Conservation (phyloP, 345 rosid genomes). For the Euphorbia lathyris region DNA sequence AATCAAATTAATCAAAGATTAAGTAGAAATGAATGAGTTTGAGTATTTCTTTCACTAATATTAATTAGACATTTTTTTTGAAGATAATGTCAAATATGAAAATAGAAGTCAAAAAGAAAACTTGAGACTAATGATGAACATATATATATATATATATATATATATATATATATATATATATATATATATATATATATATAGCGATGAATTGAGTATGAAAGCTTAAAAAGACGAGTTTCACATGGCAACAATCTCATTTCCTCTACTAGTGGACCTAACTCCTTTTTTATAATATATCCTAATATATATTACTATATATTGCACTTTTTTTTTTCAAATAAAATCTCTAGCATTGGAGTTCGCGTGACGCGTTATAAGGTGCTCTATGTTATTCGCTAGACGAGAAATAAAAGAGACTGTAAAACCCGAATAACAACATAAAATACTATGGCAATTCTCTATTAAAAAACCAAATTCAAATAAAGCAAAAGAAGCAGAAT, state of each 20-base stretch:
- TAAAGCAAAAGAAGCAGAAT: too few relatives aligned
- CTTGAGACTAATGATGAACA: conserved; percentile 11
- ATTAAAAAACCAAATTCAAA: too few relatives aligned
- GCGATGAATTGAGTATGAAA: conserved; percentile 5
- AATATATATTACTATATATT: too few relatives aligned
- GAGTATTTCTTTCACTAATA: conserved; percentile 12
- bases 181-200: too few relatives aligned
- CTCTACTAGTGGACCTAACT: conserved; percentile 2
- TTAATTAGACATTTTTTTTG: not conserved
- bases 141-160: conserved; percentile 3
- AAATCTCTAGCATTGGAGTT: too few relatives aligned
- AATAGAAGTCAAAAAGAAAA: not conserved
- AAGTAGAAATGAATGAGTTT: not conserved
- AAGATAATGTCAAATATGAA: not conserved
- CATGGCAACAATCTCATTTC: conserved; percentile 22
- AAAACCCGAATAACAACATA: too few relatives aligned
- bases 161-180: too few relatives aligned
- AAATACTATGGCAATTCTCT: too few relatives aligned
- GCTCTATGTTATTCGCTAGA: too few relatives aligned
- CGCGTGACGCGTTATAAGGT: too few relatives aligned
- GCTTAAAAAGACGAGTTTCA: conserved; percentile 41
- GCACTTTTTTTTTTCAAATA: too few relatives aligned
- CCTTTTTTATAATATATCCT: not conserved
- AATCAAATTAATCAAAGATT: conserved; percentile 4
- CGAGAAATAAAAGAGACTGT: too few relatives aligned